Evolutionary conservation across 176 grass and related monocot genomes (phyloP).

Genomic region (Cenchrus purpureus): DNA sequence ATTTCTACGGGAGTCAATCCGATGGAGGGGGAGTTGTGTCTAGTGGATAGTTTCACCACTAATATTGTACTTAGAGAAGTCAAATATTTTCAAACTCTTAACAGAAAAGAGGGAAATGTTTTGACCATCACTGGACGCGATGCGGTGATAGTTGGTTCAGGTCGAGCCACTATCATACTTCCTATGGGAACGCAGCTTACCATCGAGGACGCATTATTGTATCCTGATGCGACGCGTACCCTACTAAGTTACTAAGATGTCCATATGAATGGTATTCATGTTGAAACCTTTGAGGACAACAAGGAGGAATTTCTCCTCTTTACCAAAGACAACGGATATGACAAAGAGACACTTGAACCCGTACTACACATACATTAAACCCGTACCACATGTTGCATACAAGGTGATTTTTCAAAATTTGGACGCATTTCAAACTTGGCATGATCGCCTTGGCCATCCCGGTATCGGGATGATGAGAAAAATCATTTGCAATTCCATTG

Average conservation of each 20-base stretch:
- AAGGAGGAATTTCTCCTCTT: neutral
- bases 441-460: neutral
- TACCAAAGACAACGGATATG: neutral
- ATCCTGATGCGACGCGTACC: neutral
- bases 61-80: neutral
- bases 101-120: neutral
- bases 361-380: neutral
- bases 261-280: neutral
- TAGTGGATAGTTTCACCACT: neutral
- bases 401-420: neutral
- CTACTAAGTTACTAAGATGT: neutral
- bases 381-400: neutral
- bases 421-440: neutral
- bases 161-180: neutral
- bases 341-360: neutral
- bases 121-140: neutral
- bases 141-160: neutral
- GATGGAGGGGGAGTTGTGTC: neutral
- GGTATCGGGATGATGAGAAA: neutral
- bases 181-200: neutral
- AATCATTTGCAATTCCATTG: neutral
- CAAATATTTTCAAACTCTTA: neutral
- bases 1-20: neutral
- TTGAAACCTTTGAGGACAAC: neutral
- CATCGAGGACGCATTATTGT: neutral